Evolutionary conservation across 495 filamentous ascomycete species (phyloP).

Genomic region (Penicillium coffeae): DNA sequence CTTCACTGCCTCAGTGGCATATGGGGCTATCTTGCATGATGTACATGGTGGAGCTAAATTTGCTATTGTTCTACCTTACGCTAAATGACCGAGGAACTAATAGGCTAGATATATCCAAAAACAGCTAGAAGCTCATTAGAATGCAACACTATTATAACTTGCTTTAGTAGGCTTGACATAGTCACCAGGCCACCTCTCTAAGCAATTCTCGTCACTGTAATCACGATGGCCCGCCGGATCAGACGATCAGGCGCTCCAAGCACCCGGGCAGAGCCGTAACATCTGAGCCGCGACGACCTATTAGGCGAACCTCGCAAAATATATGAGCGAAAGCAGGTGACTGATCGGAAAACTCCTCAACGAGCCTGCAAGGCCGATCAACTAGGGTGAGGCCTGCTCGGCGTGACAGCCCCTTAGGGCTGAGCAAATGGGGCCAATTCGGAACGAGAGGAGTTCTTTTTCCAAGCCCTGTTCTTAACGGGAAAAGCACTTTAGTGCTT

Average conservation of each 20-base stretch:
- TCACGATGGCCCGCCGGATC: no score
- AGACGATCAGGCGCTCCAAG: background rate
- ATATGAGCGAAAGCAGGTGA: no score
- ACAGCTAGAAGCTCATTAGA: background rate
- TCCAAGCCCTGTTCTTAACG: background rate
- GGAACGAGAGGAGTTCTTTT: background rate
- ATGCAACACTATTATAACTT: no score
- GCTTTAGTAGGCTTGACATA: no score
- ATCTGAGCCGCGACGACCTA: background rate
- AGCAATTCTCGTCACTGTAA: no score
- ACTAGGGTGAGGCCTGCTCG: background rate
- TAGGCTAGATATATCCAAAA: background rate
- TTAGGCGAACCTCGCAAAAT: background rate
- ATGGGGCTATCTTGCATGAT: no score
- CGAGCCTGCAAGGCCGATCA: background rate
- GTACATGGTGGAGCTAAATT: no score
- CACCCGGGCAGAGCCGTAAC: background rate
- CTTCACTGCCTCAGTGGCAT: no score
- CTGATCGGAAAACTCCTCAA: no score
- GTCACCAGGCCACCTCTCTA: no score
- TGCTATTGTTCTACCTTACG: no score
- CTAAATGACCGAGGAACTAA: no score
- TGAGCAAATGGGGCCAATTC: background rate
- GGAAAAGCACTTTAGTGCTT: constrained; percentile 14
- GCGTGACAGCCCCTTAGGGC: background rate